These are phyloP conservation scores for Boletus huronensis DNA, from an alignment of 768 basidiomycete species.

Conservation along the genomic window DNA sequence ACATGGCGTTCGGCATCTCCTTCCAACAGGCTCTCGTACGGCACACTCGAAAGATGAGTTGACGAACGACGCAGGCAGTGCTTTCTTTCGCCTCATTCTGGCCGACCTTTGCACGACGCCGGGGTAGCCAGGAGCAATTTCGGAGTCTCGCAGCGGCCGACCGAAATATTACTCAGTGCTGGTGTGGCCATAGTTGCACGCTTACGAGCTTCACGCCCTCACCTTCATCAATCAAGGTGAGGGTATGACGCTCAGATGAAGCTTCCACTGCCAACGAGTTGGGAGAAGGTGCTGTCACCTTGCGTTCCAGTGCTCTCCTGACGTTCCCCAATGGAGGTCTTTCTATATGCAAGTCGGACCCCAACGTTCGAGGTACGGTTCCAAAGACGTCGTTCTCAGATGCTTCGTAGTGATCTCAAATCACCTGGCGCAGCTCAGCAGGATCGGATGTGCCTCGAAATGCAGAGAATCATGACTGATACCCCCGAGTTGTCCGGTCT, in stretches of 20 bases:
- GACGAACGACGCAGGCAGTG: too few species aligned
- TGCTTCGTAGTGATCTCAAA: too few species aligned
- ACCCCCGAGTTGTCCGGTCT: too few species aligned
- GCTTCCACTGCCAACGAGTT: neutral
- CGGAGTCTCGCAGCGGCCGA: neutral
- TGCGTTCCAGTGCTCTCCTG: neutral
- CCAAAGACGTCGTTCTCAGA: neutral
- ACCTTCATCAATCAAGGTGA: neutral
- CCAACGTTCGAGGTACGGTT: neutral
- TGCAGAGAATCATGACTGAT: too few species aligned
- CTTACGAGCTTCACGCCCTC: neutral
- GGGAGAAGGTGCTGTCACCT: neutral
- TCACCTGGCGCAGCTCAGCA: too few species aligned
- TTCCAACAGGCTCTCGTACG: too few species aligned
- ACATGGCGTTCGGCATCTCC: too few species aligned
- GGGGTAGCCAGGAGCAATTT: neutral
- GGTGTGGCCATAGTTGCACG: neutral
- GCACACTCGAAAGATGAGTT: too few species aligned
- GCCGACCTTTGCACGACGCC: too few species aligned
- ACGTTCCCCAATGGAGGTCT: neutral
- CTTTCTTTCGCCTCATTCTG: neutral
- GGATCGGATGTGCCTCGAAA: too few species aligned
- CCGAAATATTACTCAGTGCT: too few species aligned
- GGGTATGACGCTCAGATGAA: neutral
- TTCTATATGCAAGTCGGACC: neutral